Evolutionary conservation across 2,329 filamentous ascomycete species (phyloP), one percentile per base, ranked within the genome.

Genomic region (Periconia digitata): DNA sequence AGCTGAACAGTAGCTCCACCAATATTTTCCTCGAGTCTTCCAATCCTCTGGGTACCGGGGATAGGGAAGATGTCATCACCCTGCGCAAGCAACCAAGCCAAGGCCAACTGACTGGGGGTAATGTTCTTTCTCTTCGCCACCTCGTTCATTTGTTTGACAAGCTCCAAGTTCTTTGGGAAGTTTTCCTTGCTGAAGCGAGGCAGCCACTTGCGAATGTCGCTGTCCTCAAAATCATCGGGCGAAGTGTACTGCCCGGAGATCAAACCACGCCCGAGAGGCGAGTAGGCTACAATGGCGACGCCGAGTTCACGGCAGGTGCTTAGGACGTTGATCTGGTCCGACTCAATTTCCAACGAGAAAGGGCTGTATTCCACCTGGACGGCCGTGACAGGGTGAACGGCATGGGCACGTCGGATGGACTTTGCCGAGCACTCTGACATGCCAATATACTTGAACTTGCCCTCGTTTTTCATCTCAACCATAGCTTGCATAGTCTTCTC

Each of bases 91-190:
- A 70, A 36, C 64, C 66, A 70, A 7, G 67, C 67, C 23, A 70
- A 35, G 0, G 79, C 76, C 29, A 88, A 60, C 63, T 88, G 85
- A 0, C 75, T 75, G 0, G 79, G 52, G 0, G 83, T 85, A 42
- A 71, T 75, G 2, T 70, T 75, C 65, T 86, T 84, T 47, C 56
- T 48, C 29, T 47, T 29, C 2, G 67, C 64, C 7, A 67, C 6
- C n/a, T 48, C 49, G 12, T 48, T 22, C 12, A 69, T 43, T 13
- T 50, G 29, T 18, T 59, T 51, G 2, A 69, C 62, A 4, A 69
- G 43, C 39, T 54, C 47, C 23, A 62, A 7, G 38, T 70, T 70
- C 44, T 60, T 60, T 20, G 53, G 46, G 37, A 63, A 62, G 47
- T 68, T 68, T 37, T 57, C 50, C n/a, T 44, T 36, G 27, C 17